Evolutionary conservation across 2,329 filamentous ascomycete genomes (phyloP), one percentile per base, ranked within the genome.

Genomic region (Diaporthe citrichinensis): DNA sequence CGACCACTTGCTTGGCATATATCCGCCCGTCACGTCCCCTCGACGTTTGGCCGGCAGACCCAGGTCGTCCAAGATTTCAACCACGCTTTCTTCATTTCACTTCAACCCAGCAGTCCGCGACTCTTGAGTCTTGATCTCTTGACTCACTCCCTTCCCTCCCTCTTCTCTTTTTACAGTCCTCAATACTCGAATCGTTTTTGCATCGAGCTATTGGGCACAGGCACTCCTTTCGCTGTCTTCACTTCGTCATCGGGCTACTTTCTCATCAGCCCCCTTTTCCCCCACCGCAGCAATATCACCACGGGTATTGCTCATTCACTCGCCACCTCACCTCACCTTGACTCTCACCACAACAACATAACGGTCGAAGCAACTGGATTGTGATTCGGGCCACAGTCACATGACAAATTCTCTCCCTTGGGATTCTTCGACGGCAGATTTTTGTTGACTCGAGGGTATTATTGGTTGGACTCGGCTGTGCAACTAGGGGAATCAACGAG

Each of bases 1-100:
- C 39, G 51, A 34, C 72, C 72, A 59, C 72, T 57, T 67, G 41
- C 71, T 55, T 72, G 69, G 59, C 57, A 73, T 75, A 72, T 65
- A 62, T 72, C 58, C 58, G 68, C 51, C 49, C 57, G 39, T 61
- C 68, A 75, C 67, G 44, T 67, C 71, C 59, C 53, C 69, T 73
- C 61, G 51, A 8, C 17, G 17, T 34, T 41, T 49, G 28, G 49
- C 41, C 69, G n/a, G 55, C 58, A 49, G 5, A 65, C 39, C 59
- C 59, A 65, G 23, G 61, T 20, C 44, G n/a, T 71, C 58, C 68
- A 53, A 72, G 73, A 44, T 65, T 72, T 59, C 68, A 75, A 17
- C 67, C 28, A 57, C 28, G 36, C 34, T 31, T 59, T 44, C 51
- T 25, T 58, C 69, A 67, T 57, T 57, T 72, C 58, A 57, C 39